phyloP scores from a whole-genome alignment of 1,284 basidiomycete genomes.

The Prillingera fragicola region DNA sequence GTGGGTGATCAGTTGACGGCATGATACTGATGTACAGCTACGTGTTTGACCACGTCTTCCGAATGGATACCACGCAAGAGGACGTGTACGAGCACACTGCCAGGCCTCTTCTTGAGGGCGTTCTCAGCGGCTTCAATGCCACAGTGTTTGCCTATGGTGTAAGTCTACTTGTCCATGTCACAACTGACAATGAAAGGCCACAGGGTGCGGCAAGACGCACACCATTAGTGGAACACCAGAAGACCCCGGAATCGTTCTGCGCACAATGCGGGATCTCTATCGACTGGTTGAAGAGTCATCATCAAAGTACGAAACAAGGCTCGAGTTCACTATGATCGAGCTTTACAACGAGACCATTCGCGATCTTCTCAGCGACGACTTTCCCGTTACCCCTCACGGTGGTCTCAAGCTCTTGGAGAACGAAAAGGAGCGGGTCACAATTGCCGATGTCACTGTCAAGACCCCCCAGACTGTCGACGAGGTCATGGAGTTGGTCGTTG shows the following conservation, averaged over 20 bases:
- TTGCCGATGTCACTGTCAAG: slow-evolving; percentile 73
- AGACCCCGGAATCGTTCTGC: slow-evolving; percentile 88
- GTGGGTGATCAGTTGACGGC: slow-evolving; percentile 27
- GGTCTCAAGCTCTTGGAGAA: slow-evolving; percentile 90
- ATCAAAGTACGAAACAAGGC: slow-evolving; percentile 74
- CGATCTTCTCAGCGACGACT: slow-evolving; percentile 76
- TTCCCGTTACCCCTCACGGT: slow-evolving; percentile 58
- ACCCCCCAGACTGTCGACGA: slow-evolving; percentile 76
- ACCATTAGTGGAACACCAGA: slow-evolving; percentile 84
- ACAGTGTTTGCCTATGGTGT: slow-evolving; percentile 97
- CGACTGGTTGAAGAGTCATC: slow-evolving; percentile 75
- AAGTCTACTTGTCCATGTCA: slow-evolving; percentile 42
- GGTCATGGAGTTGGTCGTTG: slow-evolving; percentile 83
- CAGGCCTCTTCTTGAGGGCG: slow-evolving; percentile 70
- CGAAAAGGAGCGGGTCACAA: slow-evolving; percentile 70
- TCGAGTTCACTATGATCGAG: slow-evolving; percentile 88
- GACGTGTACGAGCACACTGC: slow-evolving; percentile 82
- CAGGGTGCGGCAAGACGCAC: slow-evolving; percentile 95
- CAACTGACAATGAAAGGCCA: slow-evolving; percentile 61
- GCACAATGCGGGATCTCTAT: slow-evolving; percentile 95
- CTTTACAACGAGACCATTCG: slow-evolving; percentile 98
- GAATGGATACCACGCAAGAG: slow-evolving; percentile 68
- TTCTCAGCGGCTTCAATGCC: slow-evolving; percentile 91
- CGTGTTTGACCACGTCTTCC: slow-evolving; percentile 89
- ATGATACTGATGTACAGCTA: slow-evolving; percentile 54